A percentile compares a stretch with the other conserved stretches of the same genome.
Evolutionary conservation across 495 filamentous ascomycete genomes (phyloP).

Genomic region (Hypoxylon fuscum): DNA sequence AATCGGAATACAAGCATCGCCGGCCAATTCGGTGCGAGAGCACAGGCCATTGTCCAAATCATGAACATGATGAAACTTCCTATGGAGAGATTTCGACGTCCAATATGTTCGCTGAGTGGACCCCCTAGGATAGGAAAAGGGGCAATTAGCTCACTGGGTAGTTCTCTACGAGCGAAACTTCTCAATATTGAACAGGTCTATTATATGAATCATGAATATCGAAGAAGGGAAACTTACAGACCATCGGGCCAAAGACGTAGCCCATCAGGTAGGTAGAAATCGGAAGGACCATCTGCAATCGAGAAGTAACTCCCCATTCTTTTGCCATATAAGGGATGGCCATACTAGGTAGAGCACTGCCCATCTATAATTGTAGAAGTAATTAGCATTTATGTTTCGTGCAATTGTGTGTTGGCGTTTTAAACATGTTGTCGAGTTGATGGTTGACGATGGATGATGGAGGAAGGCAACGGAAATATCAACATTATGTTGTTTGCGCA

Average conservation of each 20-base stretch:
- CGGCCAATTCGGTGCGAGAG: slow-evolving; percentile 73
- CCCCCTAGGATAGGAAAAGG: slow-evolving; percentile 56
- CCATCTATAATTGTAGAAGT: no score
- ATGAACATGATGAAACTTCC: slow-evolving; percentile 70
- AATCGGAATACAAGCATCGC: slow-evolving; percentile 74
- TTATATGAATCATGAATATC: neutral
- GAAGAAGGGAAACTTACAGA: slow-evolving; percentile 32
- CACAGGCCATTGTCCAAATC: slow-evolving; percentile 73
- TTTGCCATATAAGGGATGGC: slow-evolving; percentile 65
- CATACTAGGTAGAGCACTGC: slow-evolving; percentile 71
- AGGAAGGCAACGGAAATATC: no score
- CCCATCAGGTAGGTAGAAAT: slow-evolving; percentile 80
- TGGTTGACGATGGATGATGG: no score
- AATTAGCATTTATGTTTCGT: no score
- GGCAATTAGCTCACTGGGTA: slow-evolving; percentile 37
- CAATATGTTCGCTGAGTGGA: slow-evolving; percentile 75
- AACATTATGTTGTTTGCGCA: no score
- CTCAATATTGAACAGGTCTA: neutral
- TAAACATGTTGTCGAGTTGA: no score
- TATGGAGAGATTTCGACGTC: slow-evolving; percentile 69
- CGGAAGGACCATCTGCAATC: slow-evolving; percentile 71
- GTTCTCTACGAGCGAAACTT: neutral
- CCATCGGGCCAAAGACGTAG: slow-evolving; percentile 64
- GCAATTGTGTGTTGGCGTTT: no score
- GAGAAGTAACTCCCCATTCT: slow-evolving; percentile 66